phyloP scores from a whole-genome alignment of 2,329 filamentous ascomycete species.

The Leptodontidium sp. region DNA sequence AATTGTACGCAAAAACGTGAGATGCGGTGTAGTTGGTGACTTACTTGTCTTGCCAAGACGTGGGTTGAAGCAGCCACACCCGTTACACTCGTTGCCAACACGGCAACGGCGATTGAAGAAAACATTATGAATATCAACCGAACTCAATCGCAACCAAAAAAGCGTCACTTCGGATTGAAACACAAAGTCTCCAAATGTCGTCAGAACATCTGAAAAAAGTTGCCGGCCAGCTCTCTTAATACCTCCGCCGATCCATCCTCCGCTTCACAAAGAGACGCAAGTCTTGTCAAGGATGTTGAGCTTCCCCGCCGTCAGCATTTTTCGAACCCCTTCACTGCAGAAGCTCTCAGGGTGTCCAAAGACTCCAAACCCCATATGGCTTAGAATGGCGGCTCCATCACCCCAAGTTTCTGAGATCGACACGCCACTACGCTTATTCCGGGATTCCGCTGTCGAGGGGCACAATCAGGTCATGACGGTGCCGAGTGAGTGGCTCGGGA shows the following conservation, averaged over 20 bases:
- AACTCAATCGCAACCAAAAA: slow-evolving; percentile 5
- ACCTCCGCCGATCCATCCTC: slow-evolving; percentile 1
- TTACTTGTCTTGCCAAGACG: slow-evolving; percentile 20
- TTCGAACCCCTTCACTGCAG: slow-evolving; percentile 14
- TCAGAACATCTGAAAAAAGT: not conserved
- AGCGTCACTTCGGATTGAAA: not conserved
- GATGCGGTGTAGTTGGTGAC: not conserved
- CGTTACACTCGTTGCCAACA: slow-evolving; percentile 19
- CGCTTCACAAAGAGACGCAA: slow-evolving; percentile 1
- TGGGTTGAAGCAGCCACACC: slow-evolving; percentile 18
- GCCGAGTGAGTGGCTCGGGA: not conserved
- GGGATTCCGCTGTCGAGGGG: not conserved
- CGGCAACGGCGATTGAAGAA: slow-evolving; percentile 12
- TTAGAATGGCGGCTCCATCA: slow-evolving; percentile 6
- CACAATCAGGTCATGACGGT: not conserved
- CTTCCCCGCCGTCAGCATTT: slow-evolving; percentile 11
- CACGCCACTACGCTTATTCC: slow-evolving; percentile 12
- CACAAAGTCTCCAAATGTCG: not conserved
- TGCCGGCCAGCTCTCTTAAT: slow-evolving; percentile 3
- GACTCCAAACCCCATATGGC: not conserved
- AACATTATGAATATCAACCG: slow-evolving; percentile 16
- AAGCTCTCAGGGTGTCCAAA: not conserved
- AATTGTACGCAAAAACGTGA: not conserved
- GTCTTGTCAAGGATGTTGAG: not conserved
- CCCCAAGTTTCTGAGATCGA: not conserved